Evolutionary conservation across 768 basidiomycete species (phyloP), one percentile per base, ranked within the genome.

Genomic region (Rubroboletus pulcherrimus): DNA sequence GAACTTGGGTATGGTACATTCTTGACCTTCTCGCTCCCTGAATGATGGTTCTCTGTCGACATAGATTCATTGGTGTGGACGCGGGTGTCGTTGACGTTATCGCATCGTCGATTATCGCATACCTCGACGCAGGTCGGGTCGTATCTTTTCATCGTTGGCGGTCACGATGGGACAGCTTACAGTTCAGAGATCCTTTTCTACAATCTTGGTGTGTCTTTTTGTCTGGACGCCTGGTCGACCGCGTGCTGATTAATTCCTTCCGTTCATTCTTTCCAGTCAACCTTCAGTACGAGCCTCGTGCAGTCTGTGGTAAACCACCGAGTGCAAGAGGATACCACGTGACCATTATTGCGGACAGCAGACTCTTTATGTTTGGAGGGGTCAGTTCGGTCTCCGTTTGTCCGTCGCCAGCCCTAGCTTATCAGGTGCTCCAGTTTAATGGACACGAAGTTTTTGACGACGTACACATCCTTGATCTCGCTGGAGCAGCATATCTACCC

Each of bases 121-220:
- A 89, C 87, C 11, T 81, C 93, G 14, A 93, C 93, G 0, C 91
- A 89, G 69, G 89, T 98, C 15, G 93, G 95, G 31, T 93, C 91
- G 1, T 95, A 92, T 67, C 81, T 98, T 0, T 94, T 95, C 73
- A 79, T 96, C 51, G 77, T 87, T 42, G 94, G 93, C 0, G 95
- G 95, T 3, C 93, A 96, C 72, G 88, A 95, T 59, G 89, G 91
- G 5, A 71, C 73, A 11, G 75, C 84, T 46, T 97, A 97, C 67
- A 78, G 76, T 34, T 79, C 80, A 2, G 89, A 95, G 11, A 75
- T 96, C 6, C 76, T 92, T 17, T 75, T 91, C 5, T 93, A 93
- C 72, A 94, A 97, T 65, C 84, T 98, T 35, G 89, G 94, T 93
- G 57, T 33, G 73, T 63, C 40, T 39, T 33, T 40, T 38, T n/a